Base-by-base conservation (phyloP, 23 red algal genomes). In the Pyropia yezoensis region DNA sequence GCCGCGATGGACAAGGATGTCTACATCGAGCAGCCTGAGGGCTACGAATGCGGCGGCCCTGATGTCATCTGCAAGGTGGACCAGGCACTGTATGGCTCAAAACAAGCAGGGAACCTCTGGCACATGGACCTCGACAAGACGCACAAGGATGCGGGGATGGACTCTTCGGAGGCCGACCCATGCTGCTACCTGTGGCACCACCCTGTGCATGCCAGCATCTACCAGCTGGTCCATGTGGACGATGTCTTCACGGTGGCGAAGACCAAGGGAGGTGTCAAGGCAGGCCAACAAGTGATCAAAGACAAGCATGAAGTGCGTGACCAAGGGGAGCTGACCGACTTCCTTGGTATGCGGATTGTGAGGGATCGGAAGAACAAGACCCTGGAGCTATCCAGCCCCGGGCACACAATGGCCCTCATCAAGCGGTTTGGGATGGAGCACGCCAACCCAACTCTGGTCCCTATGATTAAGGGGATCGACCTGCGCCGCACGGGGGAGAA, bases 11-110 rank as follows among this genome's bases (percentile, higher is more conserved):
- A 74, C 24, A 63, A 83, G 54, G 26, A 60, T 18, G 28, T 75
- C 0, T 83, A 74, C 55, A 83, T 83, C 49, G n/a, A 72, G 2
- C 77, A 73, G 58, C 77, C 77, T 1, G 27, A 67, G 54, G 66
- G 66, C 25, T 83, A 59, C 34, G 50, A 50, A 11, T 14, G 72
- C 28, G 27, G 24, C 23, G 29, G 28, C 1, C 59, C 49, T 12
- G 57, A 52, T 21, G 25, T 56, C 14, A 33, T 73, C 13, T 73
- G 51, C 33, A 57, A 58, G 15, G 33, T 73, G 22, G 14, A 28
- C 7, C 26, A 26, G 24, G 54, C 69, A 8, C 23, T 61, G 49
- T 73, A 73, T 60, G 69, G 69, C 1, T 39, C 60, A 9, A 73
- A 73, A 7, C 69, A 73, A 9, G 69, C 69, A 3, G 63, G 52